These are phyloP conservation scores for Liriodendron chinense DNA, from an alignment of 164 flowering plant species.

Conservation along the genomic window DNA sequence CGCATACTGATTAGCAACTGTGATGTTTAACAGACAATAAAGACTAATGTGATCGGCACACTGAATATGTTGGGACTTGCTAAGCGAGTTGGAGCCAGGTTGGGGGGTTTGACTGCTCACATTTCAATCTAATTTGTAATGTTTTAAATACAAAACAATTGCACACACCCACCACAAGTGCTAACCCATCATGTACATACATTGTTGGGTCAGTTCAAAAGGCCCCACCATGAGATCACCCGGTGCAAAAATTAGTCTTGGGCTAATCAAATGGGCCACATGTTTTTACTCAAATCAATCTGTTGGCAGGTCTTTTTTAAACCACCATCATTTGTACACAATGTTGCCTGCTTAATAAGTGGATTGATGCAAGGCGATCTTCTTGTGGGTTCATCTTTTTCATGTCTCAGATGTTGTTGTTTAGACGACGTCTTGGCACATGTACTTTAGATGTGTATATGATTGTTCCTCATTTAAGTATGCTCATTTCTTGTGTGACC, in stretches of 20 bases:
- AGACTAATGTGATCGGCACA: conserved; percentile 98
- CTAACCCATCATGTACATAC: background rate
- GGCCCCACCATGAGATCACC: background rate
- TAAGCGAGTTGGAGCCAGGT: conserved; percentile 98
- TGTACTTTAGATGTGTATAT: background rate
- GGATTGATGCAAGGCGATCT: background rate
- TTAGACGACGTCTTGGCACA: background rate
- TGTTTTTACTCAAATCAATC: background rate
- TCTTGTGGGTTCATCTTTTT: background rate
- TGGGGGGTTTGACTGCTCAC: conserved; percentile 4
- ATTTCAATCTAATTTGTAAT: background rate
- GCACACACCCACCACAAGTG: background rate
- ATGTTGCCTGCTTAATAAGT: too few species aligned
- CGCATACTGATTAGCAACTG: background rate
- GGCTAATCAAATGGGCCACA: background rate
- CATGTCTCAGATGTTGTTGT: background rate
- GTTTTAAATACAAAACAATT: too few species aligned
- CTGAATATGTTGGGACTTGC: conserved; percentile 98
- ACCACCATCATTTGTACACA: too few species aligned
- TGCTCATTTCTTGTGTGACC: background rate
- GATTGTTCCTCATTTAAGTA: background rate
- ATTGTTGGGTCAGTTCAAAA: background rate
- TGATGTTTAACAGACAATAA: conserved; percentile 60
- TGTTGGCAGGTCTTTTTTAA: background rate
- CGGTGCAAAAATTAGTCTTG: background rate